Evolutionary conservation across 768 basidiomycete species (phyloP).

Genomic region (Crassisporium funariophilum): DNA sequence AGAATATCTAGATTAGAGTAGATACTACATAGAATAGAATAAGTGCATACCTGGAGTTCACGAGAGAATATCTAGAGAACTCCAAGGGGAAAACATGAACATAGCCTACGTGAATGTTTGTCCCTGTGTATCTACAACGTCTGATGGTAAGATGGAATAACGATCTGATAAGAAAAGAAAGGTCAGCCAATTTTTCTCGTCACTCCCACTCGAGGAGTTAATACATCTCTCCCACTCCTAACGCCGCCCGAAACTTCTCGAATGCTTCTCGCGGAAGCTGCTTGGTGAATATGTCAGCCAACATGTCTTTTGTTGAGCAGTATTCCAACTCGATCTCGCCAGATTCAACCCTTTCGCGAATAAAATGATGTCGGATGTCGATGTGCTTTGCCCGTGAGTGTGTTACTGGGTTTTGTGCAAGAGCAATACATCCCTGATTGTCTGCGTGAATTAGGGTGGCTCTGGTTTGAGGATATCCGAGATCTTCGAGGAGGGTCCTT

Average conservation of each 20-base stretch:
- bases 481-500: slow-evolving; percentile 6
- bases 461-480: neutral
- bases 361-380: slow-evolving; percentile 36
- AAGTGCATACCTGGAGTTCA: too few species aligned
- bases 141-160: neutral
- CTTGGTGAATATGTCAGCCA: slow-evolving; percentile 27
- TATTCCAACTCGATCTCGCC: slow-evolving; percentile 14
- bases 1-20: too few species aligned
- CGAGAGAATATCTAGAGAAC: too few species aligned
- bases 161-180: too few species aligned
- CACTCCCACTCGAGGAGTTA: too few species aligned
- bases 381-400: slow-evolving; percentile 40
- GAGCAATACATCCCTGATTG: slow-evolving; percentile 23
- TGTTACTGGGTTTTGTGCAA: slow-evolving; percentile 26
- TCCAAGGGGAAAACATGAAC: neutral
- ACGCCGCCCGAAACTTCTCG: too few species aligned
- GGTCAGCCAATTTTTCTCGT: too few species aligned
- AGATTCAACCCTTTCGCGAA: slow-evolving; percentile 26
- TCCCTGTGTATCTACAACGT: slow-evolving; percentile 1
- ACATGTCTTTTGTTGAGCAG: slow-evolving; percentile 26
- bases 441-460: slow-evolving; percentile 12
- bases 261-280: too few species aligned
- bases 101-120: slow-evolving; percentile 1
- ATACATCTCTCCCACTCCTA: too few species aligned
- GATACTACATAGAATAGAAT: too few species aligned